These are phyloP conservation scores for Moringa oleifera DNA, from an alignment of 345 rosid species.

Conservation along the genomic window DNA sequence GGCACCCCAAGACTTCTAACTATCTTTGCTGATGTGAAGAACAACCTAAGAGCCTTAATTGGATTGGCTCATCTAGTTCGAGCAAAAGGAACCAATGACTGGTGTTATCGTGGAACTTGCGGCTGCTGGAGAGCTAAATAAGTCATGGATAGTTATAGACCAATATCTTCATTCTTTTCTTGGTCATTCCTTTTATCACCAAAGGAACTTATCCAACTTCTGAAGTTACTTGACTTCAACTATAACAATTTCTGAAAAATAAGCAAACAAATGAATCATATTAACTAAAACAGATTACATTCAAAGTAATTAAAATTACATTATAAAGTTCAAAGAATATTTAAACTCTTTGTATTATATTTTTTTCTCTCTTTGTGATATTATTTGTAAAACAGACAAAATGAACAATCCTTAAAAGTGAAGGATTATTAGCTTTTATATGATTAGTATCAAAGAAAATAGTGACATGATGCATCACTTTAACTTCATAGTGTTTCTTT, in stretches of 20 bases:
- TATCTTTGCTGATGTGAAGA: slow-evolving; percentile 66
- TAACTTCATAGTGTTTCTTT: slow-evolving; percentile 1
- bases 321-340: no score
- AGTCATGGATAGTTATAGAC: slow-evolving; percentile 85
- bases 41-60: slow-evolving; percentile 88
- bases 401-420: no score
- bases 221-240: slow-evolving; percentile 37
- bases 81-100: slow-evolving; percentile 75
- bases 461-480: not conserved
- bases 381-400: no score
- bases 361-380: no score
- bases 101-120: slow-evolving; percentile 78
- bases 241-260: slow-evolving; percentile 48
- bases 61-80: slow-evolving; percentile 83
- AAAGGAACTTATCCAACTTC: slow-evolving; percentile 76
- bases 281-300: no score
- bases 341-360: no score
- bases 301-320: no score
- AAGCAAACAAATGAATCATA: not conserved
- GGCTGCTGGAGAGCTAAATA: slow-evolving; percentile 89
- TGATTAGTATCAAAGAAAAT: no score
- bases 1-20: slow-evolving; percentile 96
- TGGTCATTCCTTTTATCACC: slow-evolving; percentile 75
- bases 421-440: no score
- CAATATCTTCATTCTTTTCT: slow-evolving; percentile 82